Percentiles rank a stretch among this genome's conserved stretches.
Evolutionary conservation across 2,329 filamentous ascomycete species (phyloP).

Genomic region (Paracorniculantispora psalliotae): DNA sequence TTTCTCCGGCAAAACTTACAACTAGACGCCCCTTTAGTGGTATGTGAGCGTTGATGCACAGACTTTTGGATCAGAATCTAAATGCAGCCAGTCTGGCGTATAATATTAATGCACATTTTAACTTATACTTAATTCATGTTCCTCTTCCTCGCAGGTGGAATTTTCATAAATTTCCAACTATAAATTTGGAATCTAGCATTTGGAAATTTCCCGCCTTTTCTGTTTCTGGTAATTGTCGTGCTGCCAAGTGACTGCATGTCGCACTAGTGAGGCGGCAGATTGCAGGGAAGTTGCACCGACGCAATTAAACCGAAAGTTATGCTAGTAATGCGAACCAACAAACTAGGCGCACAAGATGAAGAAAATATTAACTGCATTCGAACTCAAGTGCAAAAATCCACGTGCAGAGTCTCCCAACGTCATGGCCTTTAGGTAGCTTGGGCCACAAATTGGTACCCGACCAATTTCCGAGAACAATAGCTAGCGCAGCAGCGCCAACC

Average conservation of each 20-base stretch:
- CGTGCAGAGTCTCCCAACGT: not conserved
- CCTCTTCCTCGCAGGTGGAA: no score
- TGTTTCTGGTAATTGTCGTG: no score
- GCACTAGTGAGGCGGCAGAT: no score
- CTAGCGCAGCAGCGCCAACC: not conserved
- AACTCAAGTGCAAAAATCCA: not conserved
- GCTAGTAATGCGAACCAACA: not conserved
- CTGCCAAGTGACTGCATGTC: no score
- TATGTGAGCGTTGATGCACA: not conserved
- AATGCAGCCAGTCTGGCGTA: not conserved
- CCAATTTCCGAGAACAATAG: constrained; percentile 20
- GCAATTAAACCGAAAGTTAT: no score
- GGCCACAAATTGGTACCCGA: constrained; percentile 18
- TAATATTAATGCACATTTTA: no score
- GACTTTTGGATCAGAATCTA: not conserved
- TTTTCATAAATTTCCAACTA: no score
- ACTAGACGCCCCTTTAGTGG: not conserved
- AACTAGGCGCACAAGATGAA: not conserved
- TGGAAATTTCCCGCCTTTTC: no score
- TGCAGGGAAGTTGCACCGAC: no score
- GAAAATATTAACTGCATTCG: not conserved
- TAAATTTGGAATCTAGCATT: no score
- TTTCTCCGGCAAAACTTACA: constrained; percentile 16
- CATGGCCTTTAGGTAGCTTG: not conserved
- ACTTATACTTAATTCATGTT: no score